These are phyloP conservation scores for Verticillium klebahnii DNA, from an alignment of 2,329 filamentous ascomycete species.

Conservation along the genomic window DNA sequence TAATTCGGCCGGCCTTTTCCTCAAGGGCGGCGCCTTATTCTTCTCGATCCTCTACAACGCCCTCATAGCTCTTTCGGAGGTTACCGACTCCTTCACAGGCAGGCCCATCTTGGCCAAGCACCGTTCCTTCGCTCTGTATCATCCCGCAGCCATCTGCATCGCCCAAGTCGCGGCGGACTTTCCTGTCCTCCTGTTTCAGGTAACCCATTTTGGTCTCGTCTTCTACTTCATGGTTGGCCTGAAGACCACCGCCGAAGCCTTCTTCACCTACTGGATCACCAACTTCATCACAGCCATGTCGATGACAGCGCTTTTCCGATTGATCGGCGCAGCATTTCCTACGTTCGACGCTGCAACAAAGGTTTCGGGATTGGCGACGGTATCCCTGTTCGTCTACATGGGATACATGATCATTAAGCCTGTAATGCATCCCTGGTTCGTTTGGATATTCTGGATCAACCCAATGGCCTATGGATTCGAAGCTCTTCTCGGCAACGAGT, in stretches of 20 bases:
- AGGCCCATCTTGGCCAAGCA: constrained; percentile 44
- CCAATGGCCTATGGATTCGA: constrained; percentile 72
- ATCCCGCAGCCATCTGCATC: constrained; percentile 47
- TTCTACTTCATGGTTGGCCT: constrained; percentile 53
- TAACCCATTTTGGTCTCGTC: constrained; percentile 46
- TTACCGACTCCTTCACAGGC: constrained; percentile 36
- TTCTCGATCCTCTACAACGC: constrained; percentile 56
- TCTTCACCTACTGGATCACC: constrained; percentile 73
- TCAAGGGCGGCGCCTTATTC: constrained; percentile 53
- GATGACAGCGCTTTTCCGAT: constrained; percentile 73
- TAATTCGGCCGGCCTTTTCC: constrained; percentile 45
- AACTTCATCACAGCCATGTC: constrained; percentile 62
- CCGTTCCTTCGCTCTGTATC: constrained; percentile 42
- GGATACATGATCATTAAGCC: constrained; percentile 47
- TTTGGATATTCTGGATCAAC: constrained; percentile 73
- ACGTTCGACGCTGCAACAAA: constrained; percentile 56
- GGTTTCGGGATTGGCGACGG: constrained; percentile 45
- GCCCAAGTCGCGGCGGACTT: constrained; percentile 50
- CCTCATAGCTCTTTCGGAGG: constrained; percentile 51
- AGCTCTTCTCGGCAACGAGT: constrained; percentile 66
- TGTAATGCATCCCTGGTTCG: constrained; percentile 67
- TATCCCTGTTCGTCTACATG: constrained; percentile 52
- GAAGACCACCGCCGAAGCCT: constrained; percentile 54
- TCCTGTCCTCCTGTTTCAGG: constrained; percentile 49
- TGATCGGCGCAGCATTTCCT: constrained; percentile 63